Conservation (phyloP, 2,329 filamentous ascomycete species). For the Macrophomina phaseolina region DNA sequence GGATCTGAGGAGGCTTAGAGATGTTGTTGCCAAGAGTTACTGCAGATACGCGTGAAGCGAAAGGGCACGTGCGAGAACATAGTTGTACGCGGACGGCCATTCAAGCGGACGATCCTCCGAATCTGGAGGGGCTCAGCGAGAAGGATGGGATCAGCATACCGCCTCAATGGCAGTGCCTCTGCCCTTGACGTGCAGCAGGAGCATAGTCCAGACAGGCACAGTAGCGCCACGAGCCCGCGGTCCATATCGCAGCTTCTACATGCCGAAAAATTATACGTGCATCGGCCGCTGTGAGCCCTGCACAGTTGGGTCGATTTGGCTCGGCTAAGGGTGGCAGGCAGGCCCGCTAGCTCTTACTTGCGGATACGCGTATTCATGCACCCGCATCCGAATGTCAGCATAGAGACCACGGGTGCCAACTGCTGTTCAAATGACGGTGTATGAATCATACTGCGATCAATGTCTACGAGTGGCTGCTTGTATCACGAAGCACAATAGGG, state of each 20-base stretch:
- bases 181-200: background rate
- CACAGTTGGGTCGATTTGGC: background rate
- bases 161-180: background rate
- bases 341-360: background rate
- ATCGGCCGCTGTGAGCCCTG: background rate
- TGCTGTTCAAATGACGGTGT: too few species aligned
- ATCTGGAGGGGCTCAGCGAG: background rate
- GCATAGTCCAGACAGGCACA: background rate
- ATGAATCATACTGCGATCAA: too few species aligned
- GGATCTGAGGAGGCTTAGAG: too few species aligned
- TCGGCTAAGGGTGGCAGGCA: background rate
- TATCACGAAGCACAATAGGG: too few species aligned
- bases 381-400: too few species aligned
- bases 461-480: too few species aligned
- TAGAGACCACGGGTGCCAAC: too few species aligned
- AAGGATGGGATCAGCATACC: background rate
- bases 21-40: too few species aligned
- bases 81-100: background rate
- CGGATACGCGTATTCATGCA: background rate
- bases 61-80: too few species aligned
- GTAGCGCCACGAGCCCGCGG: background rate
- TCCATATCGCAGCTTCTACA: background rate
- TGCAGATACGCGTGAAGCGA: too few species aligned
- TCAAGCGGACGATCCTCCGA: background rate
- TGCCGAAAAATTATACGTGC: background rate